A percentile compares a stretch with the other conserved stretches of the same genome.
These are phyloP conservation scores for Penicillium sp. DNA, from an alignment of 2,329 filamentous ascomycete genomes.

Conservation along the genomic window DNA sequence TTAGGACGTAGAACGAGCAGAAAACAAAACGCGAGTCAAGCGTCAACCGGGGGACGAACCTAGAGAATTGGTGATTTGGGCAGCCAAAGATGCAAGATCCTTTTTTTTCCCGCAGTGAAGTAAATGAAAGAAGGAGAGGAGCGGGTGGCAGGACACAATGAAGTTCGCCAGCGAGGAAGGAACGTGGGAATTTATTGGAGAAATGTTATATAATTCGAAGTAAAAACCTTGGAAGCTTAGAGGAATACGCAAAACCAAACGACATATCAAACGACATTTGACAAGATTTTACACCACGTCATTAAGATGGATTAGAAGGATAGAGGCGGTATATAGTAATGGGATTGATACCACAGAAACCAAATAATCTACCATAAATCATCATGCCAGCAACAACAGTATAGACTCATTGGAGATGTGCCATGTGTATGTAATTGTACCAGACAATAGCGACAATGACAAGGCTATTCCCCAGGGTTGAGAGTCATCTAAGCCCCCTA, in stretches of 20 bases:
- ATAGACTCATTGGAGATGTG: background rate
- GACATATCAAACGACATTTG: background rate
- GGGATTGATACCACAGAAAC: background rate
- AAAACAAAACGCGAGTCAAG: background rate
- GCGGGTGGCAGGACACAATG: background rate
- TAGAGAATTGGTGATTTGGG: background rate
- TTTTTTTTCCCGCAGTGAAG: too few relatives aligned
- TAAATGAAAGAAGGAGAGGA: background rate
- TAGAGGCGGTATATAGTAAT: background rate
- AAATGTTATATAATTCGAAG: background rate
- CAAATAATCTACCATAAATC: background rate
- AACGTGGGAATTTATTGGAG: background rate
- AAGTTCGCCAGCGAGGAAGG: background rate
- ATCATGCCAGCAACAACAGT: too few relatives aligned
- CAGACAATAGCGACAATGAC: background rate
- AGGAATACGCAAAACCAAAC: fast-evolving
- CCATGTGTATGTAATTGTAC: background rate
- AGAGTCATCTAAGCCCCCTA: background rate
- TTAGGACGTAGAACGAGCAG: background rate
- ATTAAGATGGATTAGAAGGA: background rate
- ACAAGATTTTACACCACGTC: background rate
- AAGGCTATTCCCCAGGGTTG: background rate
- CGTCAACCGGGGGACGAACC: background rate
- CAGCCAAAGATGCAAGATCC: background rate
- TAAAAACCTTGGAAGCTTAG: fast-evolving